phyloP scores from a whole-genome alignment of 331 rosid species.

The Rhamnella rubrinervis region DNA sequence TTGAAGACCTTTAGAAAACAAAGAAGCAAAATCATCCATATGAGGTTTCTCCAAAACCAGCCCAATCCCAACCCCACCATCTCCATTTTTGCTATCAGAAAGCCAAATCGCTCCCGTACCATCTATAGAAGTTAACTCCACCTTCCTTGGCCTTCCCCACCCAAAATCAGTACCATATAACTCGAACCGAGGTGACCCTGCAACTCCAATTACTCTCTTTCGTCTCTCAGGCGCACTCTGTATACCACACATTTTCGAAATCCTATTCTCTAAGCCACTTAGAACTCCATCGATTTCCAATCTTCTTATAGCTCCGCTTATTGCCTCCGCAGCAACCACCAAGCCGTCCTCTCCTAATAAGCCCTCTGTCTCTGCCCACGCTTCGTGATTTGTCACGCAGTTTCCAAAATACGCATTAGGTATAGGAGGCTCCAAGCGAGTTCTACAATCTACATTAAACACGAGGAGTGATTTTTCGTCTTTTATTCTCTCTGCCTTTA shows the following conservation, averaged over 20 bases:
- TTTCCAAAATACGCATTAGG: constrained; percentile 17
- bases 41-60: constrained; percentile 1
- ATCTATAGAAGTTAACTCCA: constrained; percentile 4
- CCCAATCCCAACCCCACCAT: constrained; percentile 11
- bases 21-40: constrained; percentile 13
- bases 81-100: constrained; percentile 12
- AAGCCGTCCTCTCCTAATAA: not conserved
- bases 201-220: not conserved
- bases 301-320: not conserved
- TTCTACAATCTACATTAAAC: constrained; percentile 3
- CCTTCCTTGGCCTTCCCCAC: constrained; percentile 16
- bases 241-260: not conserved
- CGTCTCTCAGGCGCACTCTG: not conserved
- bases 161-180: constrained; percentile 16
- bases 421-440: constrained; percentile 10
- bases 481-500: not conserved
- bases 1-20: not conserved
- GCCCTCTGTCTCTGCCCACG: not conserved
- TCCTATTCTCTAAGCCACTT: not conserved
- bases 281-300: not conserved
- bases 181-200: constrained; percentile 24
- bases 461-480: not conserved
- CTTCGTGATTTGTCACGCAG: not conserved
- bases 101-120: not conserved
- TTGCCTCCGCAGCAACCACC: not conserved